Conservation (phyloP, 345 rosid genomes). For the Acer yangbiense region DNA sequence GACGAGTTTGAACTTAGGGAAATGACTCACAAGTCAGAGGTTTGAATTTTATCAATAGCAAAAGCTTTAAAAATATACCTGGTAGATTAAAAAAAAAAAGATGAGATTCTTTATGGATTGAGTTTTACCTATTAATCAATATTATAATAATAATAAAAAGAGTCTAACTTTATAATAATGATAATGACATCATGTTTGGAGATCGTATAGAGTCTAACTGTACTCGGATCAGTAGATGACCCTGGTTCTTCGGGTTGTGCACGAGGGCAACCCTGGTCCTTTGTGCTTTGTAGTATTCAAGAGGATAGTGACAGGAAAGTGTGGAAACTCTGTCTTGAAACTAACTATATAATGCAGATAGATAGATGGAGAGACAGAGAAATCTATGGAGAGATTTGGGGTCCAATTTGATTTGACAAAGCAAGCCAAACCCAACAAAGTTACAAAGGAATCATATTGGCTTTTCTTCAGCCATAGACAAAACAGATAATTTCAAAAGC, state of each 20-base stretch:
- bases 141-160: background rate
- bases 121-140: background rate
- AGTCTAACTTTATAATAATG: background rate
- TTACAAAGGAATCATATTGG: slow-evolving; percentile 26
- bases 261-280: background rate
- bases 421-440: slow-evolving; percentile 27
- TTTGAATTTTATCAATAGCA: too few relatives aligned
- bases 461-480: slow-evolving; percentile 16
- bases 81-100: background rate
- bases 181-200: background rate
- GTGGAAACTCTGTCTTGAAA: slow-evolving; percentile 3
- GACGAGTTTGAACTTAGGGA: too few relatives aligned
- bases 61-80: too few relatives aligned
- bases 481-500: slow-evolving; percentile 26
- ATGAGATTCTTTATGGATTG: background rate
- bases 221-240: background rate
- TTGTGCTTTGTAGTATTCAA: background rate
- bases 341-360: background rate
- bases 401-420: slow-evolving; percentile 36
- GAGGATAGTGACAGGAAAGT: slow-evolving; percentile 19
- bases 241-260: background rate
- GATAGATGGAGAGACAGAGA: slow-evolving; percentile 29
- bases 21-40: too few relatives aligned
- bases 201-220: background rate
- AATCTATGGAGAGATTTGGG: slow-evolving; percentile 31